Evolutionary conservation across 257 asterid species (phyloP).

Genomic region (Linderniella brevidens): DNA sequence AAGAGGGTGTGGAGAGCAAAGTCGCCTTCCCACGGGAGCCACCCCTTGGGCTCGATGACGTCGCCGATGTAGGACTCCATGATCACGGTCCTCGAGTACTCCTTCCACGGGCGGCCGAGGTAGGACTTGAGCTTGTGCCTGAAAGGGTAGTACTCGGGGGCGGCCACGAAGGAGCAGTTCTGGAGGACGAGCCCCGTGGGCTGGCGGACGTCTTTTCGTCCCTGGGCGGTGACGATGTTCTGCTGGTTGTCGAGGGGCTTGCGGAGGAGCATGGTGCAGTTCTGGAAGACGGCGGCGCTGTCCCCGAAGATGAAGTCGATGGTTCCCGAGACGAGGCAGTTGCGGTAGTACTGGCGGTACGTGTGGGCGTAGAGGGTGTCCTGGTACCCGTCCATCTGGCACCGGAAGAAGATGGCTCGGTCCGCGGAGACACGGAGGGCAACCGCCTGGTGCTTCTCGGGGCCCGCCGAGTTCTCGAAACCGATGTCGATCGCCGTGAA

Average conservation of each 20-base stretch:
- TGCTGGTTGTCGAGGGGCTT: constrained; percentile 53
- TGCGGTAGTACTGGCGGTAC: constrained; percentile 59
- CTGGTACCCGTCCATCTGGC: constrained; percentile 71
- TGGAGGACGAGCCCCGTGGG: constrained; percentile 57
- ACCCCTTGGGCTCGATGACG: constrained; percentile 52
- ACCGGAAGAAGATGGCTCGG: constrained; percentile 39
- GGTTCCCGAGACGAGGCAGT: constrained; percentile 66
- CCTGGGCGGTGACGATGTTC: constrained; percentile 66
- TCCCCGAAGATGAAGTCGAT: constrained; percentile 73
- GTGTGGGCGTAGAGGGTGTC: constrained; percentile 61
- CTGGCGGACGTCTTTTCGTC: constrained; percentile 49
- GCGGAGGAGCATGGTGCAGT: constrained; percentile 48
- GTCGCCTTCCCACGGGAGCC: constrained; percentile 42
- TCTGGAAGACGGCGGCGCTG: constrained; percentile 56
- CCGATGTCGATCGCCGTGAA: constrained; percentile 64
- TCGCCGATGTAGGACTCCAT: constrained; percentile 57
- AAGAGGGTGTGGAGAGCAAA: constrained; percentile 39
- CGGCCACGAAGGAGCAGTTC: constrained; percentile 52
- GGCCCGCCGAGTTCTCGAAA: constrained; percentile 62
- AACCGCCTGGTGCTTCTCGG: constrained; percentile 66
- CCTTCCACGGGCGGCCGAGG: constrained; percentile 76
- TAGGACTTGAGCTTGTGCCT: constrained; percentile 27
- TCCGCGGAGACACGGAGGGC: constrained; percentile 67
- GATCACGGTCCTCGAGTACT: constrained; percentile 48
- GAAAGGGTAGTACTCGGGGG: constrained; percentile 16